Conservation (phyloP, 164 flowering plant genomes). For the Malania oleifera region DNA sequence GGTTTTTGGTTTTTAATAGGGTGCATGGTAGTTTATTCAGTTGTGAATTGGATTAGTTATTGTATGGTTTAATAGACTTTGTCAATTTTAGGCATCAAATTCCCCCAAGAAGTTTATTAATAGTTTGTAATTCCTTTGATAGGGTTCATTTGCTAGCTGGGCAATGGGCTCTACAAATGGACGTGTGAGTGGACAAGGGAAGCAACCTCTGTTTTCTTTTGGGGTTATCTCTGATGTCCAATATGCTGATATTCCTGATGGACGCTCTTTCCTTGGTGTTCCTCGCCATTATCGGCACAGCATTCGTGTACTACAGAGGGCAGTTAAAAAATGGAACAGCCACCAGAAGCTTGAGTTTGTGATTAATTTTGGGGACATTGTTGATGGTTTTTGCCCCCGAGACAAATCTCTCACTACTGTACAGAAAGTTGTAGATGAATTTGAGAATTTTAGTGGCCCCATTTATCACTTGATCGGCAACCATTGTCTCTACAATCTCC, state of each 20-base stretch:
- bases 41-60: neutral
- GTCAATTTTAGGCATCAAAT: neutral
- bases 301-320: slow-evolving; percentile 73
- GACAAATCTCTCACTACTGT: slow-evolving; percentile 59
- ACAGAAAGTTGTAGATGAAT: slow-evolving; percentile 52
- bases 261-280: slow-evolving; percentile 75
- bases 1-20: too few relatives aligned
- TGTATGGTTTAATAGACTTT: neutral
- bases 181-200: slow-evolving; percentile 26
- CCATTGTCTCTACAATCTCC: slow-evolving; percentile 94
- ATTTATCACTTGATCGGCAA: slow-evolving; percentile 92
- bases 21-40: too few relatives aligned
- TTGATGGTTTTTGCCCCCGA: slow-evolving; percentile 88
- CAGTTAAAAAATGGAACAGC: slow-evolving; percentile 70
- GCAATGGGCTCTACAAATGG: slow-evolving; percentile 46
- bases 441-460: slow-evolving; percentile 59
- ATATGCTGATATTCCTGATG: slow-evolving; percentile 91
- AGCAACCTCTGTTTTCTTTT: slow-evolving; percentile 77
- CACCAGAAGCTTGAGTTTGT: slow-evolving; percentile 49
- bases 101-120: neutral
- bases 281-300: slow-evolving; percentile 87
- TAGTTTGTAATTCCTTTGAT: neutral
- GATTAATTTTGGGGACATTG: slow-evolving; percentile 84
- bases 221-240: slow-evolving; percentile 91
- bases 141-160: slow-evolving; percentile 3